phyloP scores from a whole-genome alignment of 345 rosid genomes.

The Pistacia integerrima region DNA sequence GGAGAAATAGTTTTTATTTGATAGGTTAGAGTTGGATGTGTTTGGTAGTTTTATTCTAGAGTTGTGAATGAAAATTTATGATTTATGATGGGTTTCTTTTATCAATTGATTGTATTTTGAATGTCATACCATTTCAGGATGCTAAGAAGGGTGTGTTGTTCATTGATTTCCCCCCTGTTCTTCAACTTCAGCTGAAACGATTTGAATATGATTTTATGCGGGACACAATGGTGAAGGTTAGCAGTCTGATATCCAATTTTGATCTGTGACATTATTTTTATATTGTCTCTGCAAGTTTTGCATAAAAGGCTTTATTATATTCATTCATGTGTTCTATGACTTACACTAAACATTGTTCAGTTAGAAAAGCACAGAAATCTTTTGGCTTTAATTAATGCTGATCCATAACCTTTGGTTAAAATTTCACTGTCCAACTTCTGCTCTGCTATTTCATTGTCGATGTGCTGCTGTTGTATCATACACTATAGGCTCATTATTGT shows the following conservation, averaged over 20 bases:
- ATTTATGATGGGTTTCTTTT: not conserved
- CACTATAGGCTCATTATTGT: too few relatives aligned
- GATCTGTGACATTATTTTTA: not conserved
- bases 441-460: too few relatives aligned
- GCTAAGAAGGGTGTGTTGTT: slow-evolving; percentile 92
- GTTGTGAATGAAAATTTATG: not conserved
- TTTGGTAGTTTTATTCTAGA: slow-evolving; percentile 13
- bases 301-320: not conserved
- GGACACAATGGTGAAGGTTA: slow-evolving; percentile 94
- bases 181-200: slow-evolving; percentile 93
- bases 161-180: slow-evolving; percentile 95
- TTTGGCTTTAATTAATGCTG: too few relatives aligned
- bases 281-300: not conserved
- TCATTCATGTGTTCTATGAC: not conserved
- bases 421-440: too few relatives aligned
- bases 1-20: slow-evolving; percentile 6
- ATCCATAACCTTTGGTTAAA: too few relatives aligned
- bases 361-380: not conserved
- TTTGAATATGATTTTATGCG: slow-evolving; percentile 96
- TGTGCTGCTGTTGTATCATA: too few relatives aligned
- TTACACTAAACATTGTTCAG: not conserved
- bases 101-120: slow-evolving; percentile 11
- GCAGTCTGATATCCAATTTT: slow-evolving; percentile 17
- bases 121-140: slow-evolving; percentile 56
- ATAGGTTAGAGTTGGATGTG: not conserved